These are phyloP conservation scores for Helminthosporium solani DNA, from an alignment of 2,329 filamentous ascomycete species.

Conservation along the genomic window DNA sequence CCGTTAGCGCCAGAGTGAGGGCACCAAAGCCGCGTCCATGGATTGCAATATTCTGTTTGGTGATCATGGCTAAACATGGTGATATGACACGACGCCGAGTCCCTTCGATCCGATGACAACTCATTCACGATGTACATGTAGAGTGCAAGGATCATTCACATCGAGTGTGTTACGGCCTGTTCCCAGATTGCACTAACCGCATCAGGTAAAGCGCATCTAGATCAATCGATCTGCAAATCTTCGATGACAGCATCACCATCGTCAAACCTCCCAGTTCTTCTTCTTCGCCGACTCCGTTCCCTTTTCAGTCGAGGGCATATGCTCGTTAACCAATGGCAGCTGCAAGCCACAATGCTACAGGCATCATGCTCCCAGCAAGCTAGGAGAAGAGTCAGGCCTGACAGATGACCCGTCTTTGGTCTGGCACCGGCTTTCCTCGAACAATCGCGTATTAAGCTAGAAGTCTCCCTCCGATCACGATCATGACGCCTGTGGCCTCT, in stretches of 20 bases:
- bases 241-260: constrained; percentile 33
- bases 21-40: too few species aligned
- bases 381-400: too few species aligned
- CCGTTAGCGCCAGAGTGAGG: too few species aligned
- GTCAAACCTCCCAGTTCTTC: constrained; percentile 7
- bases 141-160: background rate
- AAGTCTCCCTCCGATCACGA: constrained; percentile 8
- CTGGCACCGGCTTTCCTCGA: constrained; percentile 22
- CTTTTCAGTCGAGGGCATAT: constrained; percentile 16
- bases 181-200: constrained; percentile 14
- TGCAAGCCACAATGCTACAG: constrained; percentile 9
- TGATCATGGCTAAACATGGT: too few species aligned
- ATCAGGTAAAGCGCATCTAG: constrained; percentile 15
- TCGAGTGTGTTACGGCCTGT: constrained; percentile 3
- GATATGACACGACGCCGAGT: too few species aligned
- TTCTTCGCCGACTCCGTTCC: constrained; percentile 15
- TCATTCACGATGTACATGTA: background rate
- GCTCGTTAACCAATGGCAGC: constrained; percentile 2
- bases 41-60: too few species aligned
- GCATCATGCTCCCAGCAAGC: too few species aligned
- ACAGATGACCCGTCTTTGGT: constrained; percentile 26
- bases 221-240: constrained; percentile 18
- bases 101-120: too few species aligned
- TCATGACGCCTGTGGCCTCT: too few species aligned
- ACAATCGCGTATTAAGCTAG: constrained; percentile 14